phyloP scores from a whole-genome alignment of 1,284 basidiomycete genomes.

The Vanrija humicola region DNA sequence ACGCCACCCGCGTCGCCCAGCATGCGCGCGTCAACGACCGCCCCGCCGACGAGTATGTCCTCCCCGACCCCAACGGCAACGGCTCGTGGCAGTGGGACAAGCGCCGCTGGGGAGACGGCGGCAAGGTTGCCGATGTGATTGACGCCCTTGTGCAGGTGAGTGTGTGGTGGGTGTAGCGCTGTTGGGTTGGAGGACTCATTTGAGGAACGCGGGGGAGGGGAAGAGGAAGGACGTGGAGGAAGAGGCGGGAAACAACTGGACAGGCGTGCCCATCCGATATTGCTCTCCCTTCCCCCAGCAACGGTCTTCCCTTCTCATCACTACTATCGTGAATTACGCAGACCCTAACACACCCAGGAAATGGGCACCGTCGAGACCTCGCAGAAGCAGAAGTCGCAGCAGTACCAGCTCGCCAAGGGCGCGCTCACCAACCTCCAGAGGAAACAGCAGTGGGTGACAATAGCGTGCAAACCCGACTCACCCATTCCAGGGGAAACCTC shows the following conservation, averaged over 20 bases:
- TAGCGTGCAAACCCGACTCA: too few relatives aligned
- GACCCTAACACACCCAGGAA: constrained; percentile 56
- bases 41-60: constrained; percentile 73
- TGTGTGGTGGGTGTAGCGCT: neutral
- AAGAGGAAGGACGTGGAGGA: too few relatives aligned
- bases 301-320: too few relatives aligned
- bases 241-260: too few relatives aligned
- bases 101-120: constrained; percentile 75
- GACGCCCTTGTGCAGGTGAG: constrained; percentile 75
- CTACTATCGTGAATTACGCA: too few relatives aligned
- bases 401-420: constrained; percentile 93
- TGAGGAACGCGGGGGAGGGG: neutral
- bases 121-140: constrained; percentile 72
- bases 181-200: neutral
- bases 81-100: constrained; percentile 76
- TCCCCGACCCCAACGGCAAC: constrained; percentile 23
- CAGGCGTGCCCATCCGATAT: too few relatives aligned
- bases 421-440: constrained; percentile 88
- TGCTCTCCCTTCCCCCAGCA: too few relatives aligned
- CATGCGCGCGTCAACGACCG: constrained; percentile 74
- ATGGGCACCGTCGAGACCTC: constrained; percentile 83
- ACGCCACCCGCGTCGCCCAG: constrained; percentile 73
- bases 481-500: constrained; percentile 73
- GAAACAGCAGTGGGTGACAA: constrained; percentile 78
- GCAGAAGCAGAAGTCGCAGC: constrained; percentile 83